Evolutionary conservation across 306 rosid species (phyloP), one percentile per base, ranked within the genome.

Genomic region (Begonia peltatifolia): DNA sequence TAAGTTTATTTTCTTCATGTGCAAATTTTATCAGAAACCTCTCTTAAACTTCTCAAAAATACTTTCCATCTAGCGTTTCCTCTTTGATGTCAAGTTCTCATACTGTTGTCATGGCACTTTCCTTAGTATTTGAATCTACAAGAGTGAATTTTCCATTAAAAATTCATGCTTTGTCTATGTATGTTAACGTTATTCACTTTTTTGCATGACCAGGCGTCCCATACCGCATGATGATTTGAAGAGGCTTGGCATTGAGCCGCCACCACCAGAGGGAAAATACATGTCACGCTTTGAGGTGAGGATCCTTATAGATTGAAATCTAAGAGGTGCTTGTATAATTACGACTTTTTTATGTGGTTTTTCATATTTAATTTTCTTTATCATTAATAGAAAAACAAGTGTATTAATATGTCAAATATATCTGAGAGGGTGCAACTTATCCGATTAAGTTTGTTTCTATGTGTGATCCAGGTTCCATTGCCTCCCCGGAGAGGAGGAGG

Each of bases 231-330:
- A 74, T 42, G 87, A 82, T 20, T 64, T 89, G 75, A 65, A 78
- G 76, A 80, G 79, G 74, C 90, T 84, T 41, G 94, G 95, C 52
- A 82, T 89, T 44, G 86, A 89, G 57, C 90, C 87, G 62, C 95
- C 95, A 25, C 95, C 95, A 25, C 95, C 89, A 0, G 95, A 89
- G 76, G 97, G 97, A 68, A 72, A 73, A 62, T 89, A 84, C 77
- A 65, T 78, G 89, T 70, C 95, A 46, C 84, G 90, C 61, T 71
- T 71, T 71, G 81, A 82, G 97, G 97, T 82, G 59, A 44, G 15
- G 10, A 55, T 51, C 41, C 10, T 62, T 17, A 10, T 16, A 47
- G 11, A 11, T 46, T 62, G 63, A 50, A 56, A 50, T 59, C 43
- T 48, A 20, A 51, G 36, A 43, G 30, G 30, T 12, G 49, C 42